phyloP scores from a whole-genome alignment of 371 early-diverging fungal genomes.

The Cokeromyces recurvatus region DNA sequence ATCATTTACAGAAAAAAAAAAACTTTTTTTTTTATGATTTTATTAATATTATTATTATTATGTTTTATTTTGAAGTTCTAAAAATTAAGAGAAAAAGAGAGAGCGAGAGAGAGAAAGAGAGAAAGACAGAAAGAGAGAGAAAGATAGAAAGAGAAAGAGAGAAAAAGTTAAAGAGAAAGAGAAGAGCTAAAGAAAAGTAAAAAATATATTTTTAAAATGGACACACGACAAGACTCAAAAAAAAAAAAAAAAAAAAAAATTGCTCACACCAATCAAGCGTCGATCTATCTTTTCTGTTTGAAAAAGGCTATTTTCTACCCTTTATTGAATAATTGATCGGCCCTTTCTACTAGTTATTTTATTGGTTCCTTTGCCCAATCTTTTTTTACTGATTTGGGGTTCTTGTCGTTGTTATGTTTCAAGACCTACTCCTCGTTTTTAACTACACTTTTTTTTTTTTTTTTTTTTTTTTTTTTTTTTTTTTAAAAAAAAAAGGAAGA shows the following conservation, averaged over 20 bases:
- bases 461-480: constrained; percentile 3
- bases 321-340: constrained; percentile 15
- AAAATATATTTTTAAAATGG: too few species aligned
- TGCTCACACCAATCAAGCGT: constrained; percentile 26
- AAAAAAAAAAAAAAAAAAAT: neutral
- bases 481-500: neutral
- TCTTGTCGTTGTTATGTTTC: too few species aligned
- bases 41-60: too few species aligned
- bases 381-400: neutral
- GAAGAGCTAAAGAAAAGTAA: neutral
- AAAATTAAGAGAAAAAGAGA: constrained; percentile 7
- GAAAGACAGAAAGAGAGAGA: constrained; percentile 1
- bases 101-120: constrained; percentile 8
- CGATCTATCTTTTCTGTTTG: constrained; percentile 22
- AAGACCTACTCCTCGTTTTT: too few species aligned
- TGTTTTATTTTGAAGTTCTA: constrained; percentile 1
- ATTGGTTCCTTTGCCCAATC: constrained; percentile 17
- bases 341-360: constrained; percentile 15
- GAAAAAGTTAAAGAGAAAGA: neutral
- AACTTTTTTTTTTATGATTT: too few species aligned
- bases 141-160: neutral
- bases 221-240: too few species aligned
- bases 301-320: constrained; percentile 7
- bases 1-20: constrained; percentile 14
- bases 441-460: neutral